A percentile compares a stretch with the other conserved stretches of the same genome.
phyloP scores from a whole-genome alignment of 2,329 filamentous ascomycete species.

The Aspergillus fumigatus region DNA sequence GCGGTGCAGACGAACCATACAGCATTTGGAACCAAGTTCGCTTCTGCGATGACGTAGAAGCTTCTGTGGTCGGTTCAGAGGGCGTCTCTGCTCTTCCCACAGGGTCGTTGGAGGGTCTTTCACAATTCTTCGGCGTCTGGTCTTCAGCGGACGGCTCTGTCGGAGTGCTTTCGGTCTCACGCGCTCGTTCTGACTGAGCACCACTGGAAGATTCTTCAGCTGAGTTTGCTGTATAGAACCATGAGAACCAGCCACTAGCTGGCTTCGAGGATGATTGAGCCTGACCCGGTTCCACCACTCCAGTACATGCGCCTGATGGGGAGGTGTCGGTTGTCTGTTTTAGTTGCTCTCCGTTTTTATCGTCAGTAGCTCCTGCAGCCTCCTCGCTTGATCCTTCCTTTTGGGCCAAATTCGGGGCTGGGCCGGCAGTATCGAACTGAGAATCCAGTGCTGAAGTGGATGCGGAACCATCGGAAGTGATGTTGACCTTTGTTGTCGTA shows the following conservation, averaged over 20 bases:
- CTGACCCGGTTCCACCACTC: constrained; percentile 4
- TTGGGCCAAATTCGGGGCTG: constrained; percentile 9
- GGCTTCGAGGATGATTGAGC: constrained; percentile 14
- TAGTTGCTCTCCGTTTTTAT: constrained; percentile 15
- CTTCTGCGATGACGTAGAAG: constrained; percentile 26
- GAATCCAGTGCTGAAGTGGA: constrained; percentile 25
- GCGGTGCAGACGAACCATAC: constrained; percentile 27
- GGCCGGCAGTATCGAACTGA: constrained; percentile 10
- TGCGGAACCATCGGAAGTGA: constrained; percentile 38
- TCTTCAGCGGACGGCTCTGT: constrained; percentile 7
- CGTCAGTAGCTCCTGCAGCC: constrained; percentile 10
- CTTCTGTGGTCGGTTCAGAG: constrained; percentile 9
- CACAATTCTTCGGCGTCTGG: constrained; percentile 11
- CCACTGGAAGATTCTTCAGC: constrained; percentile 7
- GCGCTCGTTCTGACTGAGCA: constrained; percentile 9
- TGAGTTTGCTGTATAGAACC: constrained; percentile 29
- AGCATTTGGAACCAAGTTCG: constrained; percentile 45
- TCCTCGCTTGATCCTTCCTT: constrained; percentile 18
- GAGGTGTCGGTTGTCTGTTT: constrained; percentile 10
- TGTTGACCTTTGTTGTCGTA: constrained; percentile 43
- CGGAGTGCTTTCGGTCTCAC: background rate
- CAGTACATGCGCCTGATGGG: constrained; percentile 8
- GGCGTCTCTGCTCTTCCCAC: constrained; percentile 8
- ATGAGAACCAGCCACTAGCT: constrained; percentile 33
- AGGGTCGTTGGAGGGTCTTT: constrained; percentile 2